Evolutionary conservation across 768 basidiomycete genomes (phyloP), one percentile per base, ranked within the genome.

Genomic region (Lanmaoa pseudosensibilis): DNA sequence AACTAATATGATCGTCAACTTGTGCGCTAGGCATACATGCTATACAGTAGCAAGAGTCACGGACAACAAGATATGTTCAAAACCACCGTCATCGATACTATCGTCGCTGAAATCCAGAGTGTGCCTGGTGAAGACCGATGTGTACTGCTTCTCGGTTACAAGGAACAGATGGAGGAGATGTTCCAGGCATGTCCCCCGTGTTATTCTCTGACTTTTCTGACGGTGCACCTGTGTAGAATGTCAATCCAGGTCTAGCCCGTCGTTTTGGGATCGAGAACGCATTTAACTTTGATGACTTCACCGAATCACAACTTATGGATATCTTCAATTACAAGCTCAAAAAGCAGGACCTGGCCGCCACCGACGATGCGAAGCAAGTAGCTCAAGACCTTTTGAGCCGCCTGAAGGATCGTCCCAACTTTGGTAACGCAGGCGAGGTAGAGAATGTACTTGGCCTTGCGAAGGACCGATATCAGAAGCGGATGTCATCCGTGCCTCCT

Each of bases 31-130:
- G 61, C 61, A 32, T 62, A 62, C 12, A 85, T 85, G 83, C 71
- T 88, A 8, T 84, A 87, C 57, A 74, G 77, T n/a, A 66, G 69
- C 11, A 69, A 69, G 36, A 73, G 72, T 21, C 39, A 65, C 10
- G 71, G 61, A 38, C 39, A 46, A 38, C 39, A 46, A 16, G 85
- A 88, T 58, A 67, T 75, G 0, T 88, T 72, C 69, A 87, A 87
- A 59, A 85, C 83, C 2, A 78, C 85, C 0, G 87, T 89, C 40
- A 86, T 88, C 30, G 87, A 89, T 63, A 87, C 87, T 0, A 80
- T 89, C 30, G 87, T 89, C 0, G 87, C 87, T 0, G 87, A 89
- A 66, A 80, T 89, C 3, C 87, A 89, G 61, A 85, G 79, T 44
- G 78, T 78, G 0, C 83, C 84, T 1, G 86, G 87, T 5, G 87